These are phyloP conservation scores for Annulohypoxylon truncatum DNA, from an alignment of 2,329 filamentous ascomycete species.

Conservation along the genomic window DNA sequence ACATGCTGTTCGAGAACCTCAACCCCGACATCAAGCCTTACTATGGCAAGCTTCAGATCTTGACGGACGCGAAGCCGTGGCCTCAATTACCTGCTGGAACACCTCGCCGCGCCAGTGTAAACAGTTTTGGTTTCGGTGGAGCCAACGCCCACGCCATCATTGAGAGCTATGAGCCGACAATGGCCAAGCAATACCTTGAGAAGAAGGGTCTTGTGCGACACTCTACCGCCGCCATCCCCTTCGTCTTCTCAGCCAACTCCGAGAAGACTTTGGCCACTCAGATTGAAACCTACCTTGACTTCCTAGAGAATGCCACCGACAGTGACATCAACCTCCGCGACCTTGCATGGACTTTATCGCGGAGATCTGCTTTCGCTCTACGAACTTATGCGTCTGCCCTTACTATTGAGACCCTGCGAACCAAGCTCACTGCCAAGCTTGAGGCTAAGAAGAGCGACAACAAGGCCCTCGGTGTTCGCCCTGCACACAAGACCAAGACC, in stretches of 20 bases:
- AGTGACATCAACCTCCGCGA: constrained; percentile 4
- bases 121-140: constrained; percentile 41
- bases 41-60: constrained; percentile 19
- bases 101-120: constrained; percentile 39
- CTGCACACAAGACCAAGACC: constrained; percentile 11
- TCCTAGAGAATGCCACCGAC: not conserved
- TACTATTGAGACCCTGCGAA: constrained; percentile 8
- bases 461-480: constrained; percentile 6
- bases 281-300: constrained; percentile 4
- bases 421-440: constrained; percentile 14
- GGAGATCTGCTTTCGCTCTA: constrained; percentile 14
- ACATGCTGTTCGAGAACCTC: constrained; percentile 20
- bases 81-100: constrained; percentile 5
- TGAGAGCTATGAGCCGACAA: constrained; percentile 27
- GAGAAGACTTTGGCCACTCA: constrained; percentile 17
- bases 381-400: constrained; percentile 14
- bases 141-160: constrained; percentile 42
- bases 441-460: constrained; percentile 8
- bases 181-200: not conserved
- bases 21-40: constrained; percentile 24
- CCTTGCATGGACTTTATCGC: constrained; percentile 11
- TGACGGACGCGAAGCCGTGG: constrained; percentile 9
- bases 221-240: constrained; percentile 12
- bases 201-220: not conserved
- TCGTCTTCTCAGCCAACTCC: constrained; percentile 38